A percentile compares a stretch with the other conserved stretches of the same genome.
These are phyloP conservation scores for Lactifluus pinguis DNA, from an alignment of 768 basidiomycete species.

Conservation along the genomic window DNA sequence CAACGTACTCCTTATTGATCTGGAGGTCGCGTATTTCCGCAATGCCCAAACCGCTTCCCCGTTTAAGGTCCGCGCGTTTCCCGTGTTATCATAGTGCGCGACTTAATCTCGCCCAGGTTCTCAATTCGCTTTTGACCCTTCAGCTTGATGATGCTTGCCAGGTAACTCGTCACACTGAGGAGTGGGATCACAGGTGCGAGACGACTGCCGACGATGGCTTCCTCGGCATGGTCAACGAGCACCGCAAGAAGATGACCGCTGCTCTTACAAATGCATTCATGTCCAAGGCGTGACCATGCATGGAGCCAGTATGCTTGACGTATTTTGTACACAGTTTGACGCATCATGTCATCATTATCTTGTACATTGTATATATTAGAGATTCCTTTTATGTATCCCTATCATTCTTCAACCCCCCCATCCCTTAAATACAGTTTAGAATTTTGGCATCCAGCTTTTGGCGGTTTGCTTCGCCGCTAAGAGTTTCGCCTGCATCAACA, in stretches of 20 bases:
- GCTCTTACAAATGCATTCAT: conserved; percentile 29
- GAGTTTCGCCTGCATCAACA: conserved; percentile 59
- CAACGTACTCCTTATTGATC: conserved; percentile 37
- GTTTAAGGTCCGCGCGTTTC: conserved; percentile 28
- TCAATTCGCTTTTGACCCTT: conserved; percentile 37
- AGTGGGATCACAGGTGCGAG: conserved; percentile 36
- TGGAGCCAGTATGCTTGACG: background rate
- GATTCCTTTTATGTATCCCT: background rate
- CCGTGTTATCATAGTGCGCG: too few relatives aligned
- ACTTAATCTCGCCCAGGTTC: conserved; percentile 19
- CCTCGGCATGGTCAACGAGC: conserved; percentile 36
- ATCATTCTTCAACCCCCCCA: background rate
- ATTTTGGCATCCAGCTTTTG: conserved; percentile 59
- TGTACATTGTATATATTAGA: background rate
- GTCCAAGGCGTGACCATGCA: conserved; percentile 21
- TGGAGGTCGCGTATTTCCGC: conserved; percentile 39
- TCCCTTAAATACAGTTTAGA: conserved; percentile 12
- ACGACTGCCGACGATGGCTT: conserved; percentile 34
- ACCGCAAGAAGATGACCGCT: conserved; percentile 36
- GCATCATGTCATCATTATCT: background rate
- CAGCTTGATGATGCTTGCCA: conserved; percentile 31
- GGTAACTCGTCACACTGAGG: conserved; percentile 34
- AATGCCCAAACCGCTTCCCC: conserved; percentile 30
- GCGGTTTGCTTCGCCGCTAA: conserved; percentile 53
- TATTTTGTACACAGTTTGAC: conserved; percentile 2